Base-by-base conservation (phyloP, 2,329 filamentous ascomycete species). In the Alternaria atra region DNA sequence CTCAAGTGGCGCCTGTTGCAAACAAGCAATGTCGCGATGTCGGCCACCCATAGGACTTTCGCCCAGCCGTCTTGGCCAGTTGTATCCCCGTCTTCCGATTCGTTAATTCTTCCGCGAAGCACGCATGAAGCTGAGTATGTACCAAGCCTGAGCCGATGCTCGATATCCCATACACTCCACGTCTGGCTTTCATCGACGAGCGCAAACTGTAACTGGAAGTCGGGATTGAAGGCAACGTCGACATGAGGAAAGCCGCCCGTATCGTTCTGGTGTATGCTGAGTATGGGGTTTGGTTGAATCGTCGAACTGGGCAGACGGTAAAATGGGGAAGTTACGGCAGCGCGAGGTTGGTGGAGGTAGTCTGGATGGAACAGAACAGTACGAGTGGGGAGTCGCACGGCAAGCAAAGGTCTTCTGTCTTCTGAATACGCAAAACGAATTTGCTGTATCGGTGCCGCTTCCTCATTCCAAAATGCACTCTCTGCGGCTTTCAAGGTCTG, bases 101-200 rank as follows among this genome's bases (percentile, higher is more conserved):
- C 44, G 23, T 30, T 23, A 15, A 71, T 66, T 2, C 25, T 52
- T 8, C 72, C 72, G 25, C 46, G 79, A 20, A 78, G 75, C 23
- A 76, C 72, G 10, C 75, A 71, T 17, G 77, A 64, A 59, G 74
- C 71, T 12, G 60, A 63, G 71, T 80, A 55, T 79, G 80, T 12
- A 69, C 62, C 55, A 39, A 57, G 58, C 56, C 65, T 73, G 20
- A 66, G 62, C 9, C 58, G 58, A 42, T 69, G 67, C 27, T 73
- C 66, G 25, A 90, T 79, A 61, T 90, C 84, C 88, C 89, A 92
- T 4, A 92, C 76, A 43, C 82, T 88, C 91, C 91, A 94, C 58
- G 80, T 82, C 1, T 90, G 90, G 34, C 79, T 79, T 52, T 87
- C 82, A 68, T 93, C 89, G 17, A 93, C 81, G 27, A 93, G 81